Evolutionary conservation across 225 moss, liverwort and hornwort genomes (phyloP).

Genomic region (Sphagnum contortum): DNA sequence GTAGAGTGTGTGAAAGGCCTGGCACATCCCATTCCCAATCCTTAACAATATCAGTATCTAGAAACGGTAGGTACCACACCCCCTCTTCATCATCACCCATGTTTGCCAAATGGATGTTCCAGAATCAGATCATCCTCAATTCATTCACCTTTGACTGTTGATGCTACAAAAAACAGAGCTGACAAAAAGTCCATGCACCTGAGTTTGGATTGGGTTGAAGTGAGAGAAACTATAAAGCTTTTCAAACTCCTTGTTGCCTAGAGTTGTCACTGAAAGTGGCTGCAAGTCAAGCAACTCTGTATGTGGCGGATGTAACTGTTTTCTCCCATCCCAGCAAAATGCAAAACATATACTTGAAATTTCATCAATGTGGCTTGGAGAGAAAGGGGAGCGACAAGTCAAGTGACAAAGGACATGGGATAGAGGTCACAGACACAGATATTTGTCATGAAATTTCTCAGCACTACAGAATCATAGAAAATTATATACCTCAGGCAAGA

Average conservation of each 20-base stretch:
- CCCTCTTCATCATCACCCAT: no score
- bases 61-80: no score
- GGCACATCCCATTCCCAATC: constrained; percentile 3
- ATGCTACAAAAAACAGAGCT: not conserved
- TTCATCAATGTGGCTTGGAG: not conserved
- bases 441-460: no score
- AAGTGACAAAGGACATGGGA: not conserved
- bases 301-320: constrained; percentile 84
- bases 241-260: constrained; percentile 72
- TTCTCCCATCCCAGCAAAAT: constrained; percentile 11
- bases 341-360: not conserved
- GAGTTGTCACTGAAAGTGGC: constrained; percentile 71
- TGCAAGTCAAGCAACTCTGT: constrained; percentile 88
- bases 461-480: no score
- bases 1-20: constrained; percentile 93
- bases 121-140: no score
- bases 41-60: not conserved
- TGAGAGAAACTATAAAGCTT: constrained; percentile 87
- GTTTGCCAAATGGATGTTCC: no score
- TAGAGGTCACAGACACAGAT: no score
- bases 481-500: constrained; percentile 71
- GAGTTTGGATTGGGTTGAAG: constrained; percentile 98
- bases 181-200: constrained; percentile 29
- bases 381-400: not conserved
- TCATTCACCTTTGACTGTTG: no score